Evolutionary conservation across 2,329 filamentous ascomycete genomes (phyloP), one percentile per base, ranked within the genome.

Genomic region (Aspergillus neotritici): DNA sequence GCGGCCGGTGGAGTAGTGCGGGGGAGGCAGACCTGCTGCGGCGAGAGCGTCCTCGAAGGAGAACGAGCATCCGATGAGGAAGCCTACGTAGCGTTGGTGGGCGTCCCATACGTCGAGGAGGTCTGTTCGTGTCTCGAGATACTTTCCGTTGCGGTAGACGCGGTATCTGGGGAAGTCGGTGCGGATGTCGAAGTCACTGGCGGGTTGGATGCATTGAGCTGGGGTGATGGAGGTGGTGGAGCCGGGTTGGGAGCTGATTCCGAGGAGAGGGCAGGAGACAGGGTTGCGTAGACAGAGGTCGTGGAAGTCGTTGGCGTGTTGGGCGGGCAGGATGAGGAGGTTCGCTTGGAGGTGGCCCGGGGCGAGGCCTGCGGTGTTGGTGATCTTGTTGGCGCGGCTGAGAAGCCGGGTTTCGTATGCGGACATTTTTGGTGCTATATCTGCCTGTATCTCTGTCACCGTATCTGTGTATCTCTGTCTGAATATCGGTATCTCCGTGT

Each of bases 11-110:
- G 61, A 44, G 4, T 70, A 62, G 53, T 84, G 79, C 2, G 72
- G 67, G 2, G 79, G 74, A 5, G 66, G 51, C 5, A 84, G 62
- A 0, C 75, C 76, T 0, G 74, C 74, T 0, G 55, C 60, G 0
- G 62, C 55, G 15, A 84, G 70, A 3, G 79, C 79, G 3, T 69
- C 63, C 58, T 84, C 80, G 55, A 84, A 84, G 51, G 73, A 79
- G 67, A 76, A 84, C 1, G 74, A 79, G 56, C 80, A 84, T 7
- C 80, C 81, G 48, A 84, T 76, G 34, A 84, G 58, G 54, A 82
- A 84, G 0, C 71, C 80, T 16, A 80, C 74, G 51, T 84, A 78
- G 21, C 21, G 21, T 25, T 25, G 21, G 49, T 81, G 72, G 4
- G 67, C 56, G 0, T 70, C 73, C 81, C 80, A 84, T 32, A 78